Conservation (phyloP, 768 basidiomycete species). For the Pulveroboletus sp. region DNA sequence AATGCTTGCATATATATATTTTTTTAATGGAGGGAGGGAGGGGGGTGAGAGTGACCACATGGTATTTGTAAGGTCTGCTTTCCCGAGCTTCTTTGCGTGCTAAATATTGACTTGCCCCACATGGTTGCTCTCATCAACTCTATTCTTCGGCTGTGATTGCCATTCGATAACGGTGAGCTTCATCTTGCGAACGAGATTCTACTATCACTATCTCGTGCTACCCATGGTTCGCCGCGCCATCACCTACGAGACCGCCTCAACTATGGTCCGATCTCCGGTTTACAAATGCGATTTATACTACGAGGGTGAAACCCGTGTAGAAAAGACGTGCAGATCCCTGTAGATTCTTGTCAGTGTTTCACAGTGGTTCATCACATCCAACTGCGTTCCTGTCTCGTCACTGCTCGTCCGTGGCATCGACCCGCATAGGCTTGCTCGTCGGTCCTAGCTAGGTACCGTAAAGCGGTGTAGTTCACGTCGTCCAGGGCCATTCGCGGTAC, state of each 20-base stretch:
- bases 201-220: neutral
- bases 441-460: neutral
- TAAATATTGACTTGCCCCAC: neutral
- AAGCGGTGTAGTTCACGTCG: neutral
- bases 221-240: constrained; percentile 5
- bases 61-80: neutral
- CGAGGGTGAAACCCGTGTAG: constrained; percentile 8
- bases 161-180: constrained; percentile 6
- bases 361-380: constrained; percentile 10
- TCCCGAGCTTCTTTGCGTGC: constrained; percentile 1
- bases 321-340: constrained; percentile 14
- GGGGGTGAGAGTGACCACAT: neutral
- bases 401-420: neutral
- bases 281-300: constrained; percentile 10
- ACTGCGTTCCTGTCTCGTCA: constrained; percentile 19
- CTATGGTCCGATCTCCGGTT: constrained; percentile 14
- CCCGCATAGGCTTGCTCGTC: neutral
- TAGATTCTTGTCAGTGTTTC: constrained; percentile 14
- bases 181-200: constrained; percentile 16
- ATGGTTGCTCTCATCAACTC: neutral
- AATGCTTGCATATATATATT: constrained; percentile 7
- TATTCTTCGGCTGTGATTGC: constrained; percentile 2
- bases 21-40: neutral
- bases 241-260: constrained; percentile 16
- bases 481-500: neutral